phyloP scores from a whole-genome alignment of 2,329 filamentous ascomycete genomes.

The Colletotrichum siamense region DNA sequence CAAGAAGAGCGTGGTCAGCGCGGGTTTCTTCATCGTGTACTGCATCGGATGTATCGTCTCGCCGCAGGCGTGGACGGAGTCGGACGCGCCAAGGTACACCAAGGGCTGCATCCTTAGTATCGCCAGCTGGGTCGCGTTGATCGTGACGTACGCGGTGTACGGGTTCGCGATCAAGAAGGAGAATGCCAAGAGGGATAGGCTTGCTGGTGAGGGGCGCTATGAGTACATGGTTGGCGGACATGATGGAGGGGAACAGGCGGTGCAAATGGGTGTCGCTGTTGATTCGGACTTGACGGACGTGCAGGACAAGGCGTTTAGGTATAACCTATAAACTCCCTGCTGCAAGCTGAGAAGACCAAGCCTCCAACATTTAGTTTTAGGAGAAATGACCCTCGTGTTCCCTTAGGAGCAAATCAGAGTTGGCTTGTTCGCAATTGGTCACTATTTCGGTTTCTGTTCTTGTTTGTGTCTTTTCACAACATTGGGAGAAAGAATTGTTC shows the following conservation, averaged over 20 bases:
- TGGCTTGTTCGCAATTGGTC: no score
- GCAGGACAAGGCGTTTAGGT: constrained; percentile 28
- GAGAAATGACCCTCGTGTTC: no score
- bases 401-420: no score
- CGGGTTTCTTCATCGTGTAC: constrained; percentile 30
- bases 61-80: constrained; percentile 27
- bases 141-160: constrained; percentile 1
- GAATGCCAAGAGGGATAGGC: not conserved
- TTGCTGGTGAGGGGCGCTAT: not conserved
- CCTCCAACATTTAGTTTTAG: no score
- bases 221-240: constrained; percentile 1
- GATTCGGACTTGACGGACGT: constrained; percentile 28
- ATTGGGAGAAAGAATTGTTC: no score
- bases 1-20: constrained; percentile 29
- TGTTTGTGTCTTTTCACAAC: no score
- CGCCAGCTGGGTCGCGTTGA: constrained; percentile 20
- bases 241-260: not conserved
- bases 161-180: not conserved
- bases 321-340: constrained; percentile 19
- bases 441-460: no score
- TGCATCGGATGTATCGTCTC: constrained; percentile 29
- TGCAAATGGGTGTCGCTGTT: constrained; percentile 8
- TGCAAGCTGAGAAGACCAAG: no score
- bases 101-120: constrained; percentile 26
- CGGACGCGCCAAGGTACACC: constrained; percentile 26